phyloP scores from a whole-genome alignment of 2,329 filamentous ascomycete species.

The Alternaria ethzedia region DNA sequence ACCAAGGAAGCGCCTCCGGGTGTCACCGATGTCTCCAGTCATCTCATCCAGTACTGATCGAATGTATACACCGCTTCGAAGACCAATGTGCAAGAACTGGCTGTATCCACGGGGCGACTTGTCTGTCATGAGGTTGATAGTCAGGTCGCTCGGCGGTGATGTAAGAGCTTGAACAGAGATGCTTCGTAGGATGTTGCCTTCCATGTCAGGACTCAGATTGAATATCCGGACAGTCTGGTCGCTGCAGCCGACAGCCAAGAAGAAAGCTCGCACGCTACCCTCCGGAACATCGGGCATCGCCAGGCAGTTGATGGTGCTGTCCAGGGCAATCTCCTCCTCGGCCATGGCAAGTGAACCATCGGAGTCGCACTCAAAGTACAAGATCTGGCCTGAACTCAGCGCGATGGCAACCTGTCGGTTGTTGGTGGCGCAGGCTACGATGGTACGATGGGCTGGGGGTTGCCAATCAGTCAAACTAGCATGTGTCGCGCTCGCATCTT shows the following conservation, averaged over 20 bases:
- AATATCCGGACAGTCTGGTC: constrained; percentile 94
- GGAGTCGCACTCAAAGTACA: constrained; percentile 96
- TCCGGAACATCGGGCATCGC: constrained; percentile 92
- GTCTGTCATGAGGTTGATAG: constrained; percentile 95
- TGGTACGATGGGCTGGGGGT: constrained; percentile 89
- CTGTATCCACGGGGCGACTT: constrained; percentile 87
- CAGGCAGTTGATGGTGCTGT: constrained; percentile 92
- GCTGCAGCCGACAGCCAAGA: constrained; percentile 94
- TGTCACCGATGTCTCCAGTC: constrained; percentile 94
- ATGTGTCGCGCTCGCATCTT: constrained; percentile 31
- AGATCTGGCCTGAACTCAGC: constrained; percentile 92
- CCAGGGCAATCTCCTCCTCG: constrained; percentile 92
- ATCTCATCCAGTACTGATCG: constrained; percentile 94
- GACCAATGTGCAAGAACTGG: constrained; percentile 92
- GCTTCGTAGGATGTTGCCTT: constrained; percentile 71
- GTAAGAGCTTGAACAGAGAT: constrained; percentile 95
- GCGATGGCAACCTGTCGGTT: constrained; percentile 92
- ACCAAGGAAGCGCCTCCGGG: constrained; percentile 90
- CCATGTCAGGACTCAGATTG: constrained; percentile 87
- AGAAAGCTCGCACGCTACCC: constrained; percentile 86
- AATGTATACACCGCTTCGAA: constrained; percentile 94
- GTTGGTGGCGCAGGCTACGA: constrained; percentile 93
- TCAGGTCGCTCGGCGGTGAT: constrained; percentile 84
- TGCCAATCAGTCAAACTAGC: constrained; percentile 90
- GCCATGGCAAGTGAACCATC: constrained; percentile 93